phyloP scores from a whole-genome alignment of 2,329 filamentous ascomycete species.

The Mariannaea elegans region DNA sequence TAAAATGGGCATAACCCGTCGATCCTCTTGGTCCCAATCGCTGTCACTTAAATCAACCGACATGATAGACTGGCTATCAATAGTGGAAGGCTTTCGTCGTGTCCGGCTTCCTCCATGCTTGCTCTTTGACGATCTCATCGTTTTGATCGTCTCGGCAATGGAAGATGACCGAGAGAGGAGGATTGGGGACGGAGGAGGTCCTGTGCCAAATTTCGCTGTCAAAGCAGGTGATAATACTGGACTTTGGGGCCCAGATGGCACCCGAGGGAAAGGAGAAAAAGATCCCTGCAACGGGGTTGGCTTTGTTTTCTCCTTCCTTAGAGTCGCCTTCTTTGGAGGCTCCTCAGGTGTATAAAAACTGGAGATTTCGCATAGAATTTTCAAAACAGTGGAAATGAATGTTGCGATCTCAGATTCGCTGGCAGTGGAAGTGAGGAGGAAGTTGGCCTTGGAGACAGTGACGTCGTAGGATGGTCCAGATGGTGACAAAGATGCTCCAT shows the following conservation, averaged over 20 bases:
- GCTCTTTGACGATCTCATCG: slow-evolving; percentile 42
- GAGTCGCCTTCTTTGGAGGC: slow-evolving; percentile 26
- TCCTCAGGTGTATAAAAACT: slow-evolving; percentile 57
- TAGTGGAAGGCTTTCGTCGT: slow-evolving; percentile 27
- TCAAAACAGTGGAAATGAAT: slow-evolving; percentile 63
- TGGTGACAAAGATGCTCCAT: slow-evolving; percentile 30
- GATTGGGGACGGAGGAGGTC: slow-evolving; percentile 19
- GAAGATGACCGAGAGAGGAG: slow-evolving; percentile 43
- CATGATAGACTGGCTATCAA: slow-evolving; percentile 45
- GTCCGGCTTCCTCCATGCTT: slow-evolving; percentile 42
- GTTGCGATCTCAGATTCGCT: slow-evolving; percentile 61
- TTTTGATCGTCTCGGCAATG: slow-evolving; percentile 43
- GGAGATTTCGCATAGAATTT: slow-evolving; percentile 45
- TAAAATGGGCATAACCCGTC: slow-evolving; percentile 62
- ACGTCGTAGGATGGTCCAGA: slow-evolving; percentile 41
- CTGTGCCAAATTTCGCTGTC: slow-evolving; percentile 18
- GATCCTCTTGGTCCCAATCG: slow-evolving; percentile 58
- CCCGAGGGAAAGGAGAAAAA: slow-evolving; percentile 43
- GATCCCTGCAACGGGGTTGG: slow-evolving; percentile 42
- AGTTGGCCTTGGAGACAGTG: slow-evolving; percentile 62
- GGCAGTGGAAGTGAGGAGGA: slow-evolving; percentile 64
- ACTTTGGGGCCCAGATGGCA: slow-evolving; percentile 33
- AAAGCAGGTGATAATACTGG: slow-evolving; percentile 32
- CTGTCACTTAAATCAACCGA: slow-evolving; percentile 51
- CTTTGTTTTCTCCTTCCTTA: slow-evolving; percentile 32